Base-by-base conservation (phyloP, 768 basidiomycete species). In the Podaxis sp. region DNA sequence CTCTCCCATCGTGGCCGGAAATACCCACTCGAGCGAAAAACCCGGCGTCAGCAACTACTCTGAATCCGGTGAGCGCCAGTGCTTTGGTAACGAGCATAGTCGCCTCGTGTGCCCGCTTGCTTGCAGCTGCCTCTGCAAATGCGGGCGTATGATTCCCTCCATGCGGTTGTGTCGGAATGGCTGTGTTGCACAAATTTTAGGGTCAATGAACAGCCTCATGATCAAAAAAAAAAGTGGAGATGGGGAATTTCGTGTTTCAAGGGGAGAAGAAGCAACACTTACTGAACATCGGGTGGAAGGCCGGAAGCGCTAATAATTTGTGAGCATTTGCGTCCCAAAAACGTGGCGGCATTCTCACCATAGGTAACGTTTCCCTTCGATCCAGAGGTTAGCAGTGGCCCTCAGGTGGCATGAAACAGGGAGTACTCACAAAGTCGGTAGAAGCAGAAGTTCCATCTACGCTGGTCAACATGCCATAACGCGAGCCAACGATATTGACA, bases 101-200 rank as follows among this genome's bases (percentile, higher is more conserved):
- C 22, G 79, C 79, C 51, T 78, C 77, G 68, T 92, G 91, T 13
- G 91, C 91, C 64, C 84, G 83, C 44, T 75, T 68, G 48, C 82
- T 85, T 30, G 78, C 77, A 28, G 89, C 87, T 26, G 91, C 80
- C 57, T 76, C 73, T 22, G 87, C 76, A 71, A 92, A 93, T 3
- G 78, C 83, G 9, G 84, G 78, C 1, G 91, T 91, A 68, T 93
- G 91, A 68, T 93, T 93, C n/a, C 86, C 87, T 46, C 89, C 90
- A 56, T 82, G 76, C 6, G 84, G 83, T 65, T 78, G 76, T 5
- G 89, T 89, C n/a, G 90, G 90, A 58, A 93, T 91, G 30, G 86
- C 89, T 89, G 52, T 53, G 58, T 46, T 22, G 36, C 38, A 54
- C 17, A 19, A 48, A 24, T 9, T 26, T 48, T 49, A 12, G 24